Evolutionary conservation across 1,284 basidiomycete species (phyloP), one percentile per base, ranked within the genome.

Genomic region (Thelephora terrestris): DNA sequence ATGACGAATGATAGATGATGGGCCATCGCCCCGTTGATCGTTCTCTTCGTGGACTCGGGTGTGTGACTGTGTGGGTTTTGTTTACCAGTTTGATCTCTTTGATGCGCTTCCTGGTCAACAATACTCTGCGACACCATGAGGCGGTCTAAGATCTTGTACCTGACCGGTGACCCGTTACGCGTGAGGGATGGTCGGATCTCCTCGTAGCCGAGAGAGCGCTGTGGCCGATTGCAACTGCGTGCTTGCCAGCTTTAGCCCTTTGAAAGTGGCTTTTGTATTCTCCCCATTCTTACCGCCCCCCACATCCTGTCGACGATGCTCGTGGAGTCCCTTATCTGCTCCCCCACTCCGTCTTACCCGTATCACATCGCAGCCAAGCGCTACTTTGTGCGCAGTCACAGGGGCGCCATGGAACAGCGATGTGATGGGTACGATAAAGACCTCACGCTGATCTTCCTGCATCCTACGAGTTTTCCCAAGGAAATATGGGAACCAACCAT

Each of bases 401-500:
- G 9, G 10, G 5, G 25, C 39, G 21, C 10, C 5, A 21, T 5
- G 39, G 39, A 23, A 21, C n/a, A 16, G 6, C n/a, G 39, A 10
- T 12, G 14, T 16, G 7, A 21, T n/a, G n/a, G 3, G 39, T 12
- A 6, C 9, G 21, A 42, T 21, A 21, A 20, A 2, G 39, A 21
- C 16, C 20, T 42, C 6, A 42, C 39, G 12, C n/a, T 42, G 25
- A 42, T 42, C 12, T 25, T 42, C 6, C 18, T 42, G 25, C 39
- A 42, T 25, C 21, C 39, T 25, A 42, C 39, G 39, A 42, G 39
- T 18, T 42, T 42, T 42, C 39, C 20, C 16, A 78, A 78, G 54
- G 75, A 77, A 53, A 66, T 73, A 53, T 78, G 76, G 67, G 72
- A 76, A 44, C 64, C 68, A 1, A 57, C 66, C 5, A 64, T 78